phyloP scores from a whole-genome alignment of 2,329 filamentous ascomycete genomes.

The Nemania serpens region DNA sequence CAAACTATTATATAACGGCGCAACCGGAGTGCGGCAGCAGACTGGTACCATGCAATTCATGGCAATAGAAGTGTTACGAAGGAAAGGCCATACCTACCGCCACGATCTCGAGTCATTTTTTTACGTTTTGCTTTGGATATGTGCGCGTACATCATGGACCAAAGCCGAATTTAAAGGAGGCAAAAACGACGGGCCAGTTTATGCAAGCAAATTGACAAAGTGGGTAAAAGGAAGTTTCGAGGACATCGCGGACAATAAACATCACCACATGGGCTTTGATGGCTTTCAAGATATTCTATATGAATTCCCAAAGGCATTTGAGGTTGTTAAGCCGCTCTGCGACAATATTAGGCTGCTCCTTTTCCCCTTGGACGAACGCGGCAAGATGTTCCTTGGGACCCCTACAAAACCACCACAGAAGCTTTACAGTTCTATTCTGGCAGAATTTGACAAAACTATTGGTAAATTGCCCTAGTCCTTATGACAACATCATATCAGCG shows the following conservation, averaged over 20 bases:
- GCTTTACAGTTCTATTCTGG: no score
- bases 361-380: no score
- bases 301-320: conserved; percentile 1
- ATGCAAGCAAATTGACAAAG: neutral
- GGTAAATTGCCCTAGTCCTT: no score
- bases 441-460: no score
- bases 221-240: neutral
- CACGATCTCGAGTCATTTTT: conserved; percentile 30
- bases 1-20: neutral
- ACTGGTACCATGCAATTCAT: conserved; percentile 26
- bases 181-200: no score
- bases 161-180: neutral
- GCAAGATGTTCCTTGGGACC: no score
- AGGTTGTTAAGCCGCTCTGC: conserved; percentile 5
- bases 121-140: conserved; percentile 27
- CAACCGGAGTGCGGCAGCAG: neutral
- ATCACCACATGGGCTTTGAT: neutral
- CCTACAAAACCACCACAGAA: no score
- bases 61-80: conserved; percentile 23
- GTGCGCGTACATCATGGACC: neutral
- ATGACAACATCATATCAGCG: no score
- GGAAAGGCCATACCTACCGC: conserved; percentile 17
- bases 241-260: neutral
- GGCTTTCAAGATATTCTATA: neutral
- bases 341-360: no score